phyloP scores from a whole-genome alignment of 495 filamentous ascomycete species.

The Barbatosphaeria neglecta region DNA sequence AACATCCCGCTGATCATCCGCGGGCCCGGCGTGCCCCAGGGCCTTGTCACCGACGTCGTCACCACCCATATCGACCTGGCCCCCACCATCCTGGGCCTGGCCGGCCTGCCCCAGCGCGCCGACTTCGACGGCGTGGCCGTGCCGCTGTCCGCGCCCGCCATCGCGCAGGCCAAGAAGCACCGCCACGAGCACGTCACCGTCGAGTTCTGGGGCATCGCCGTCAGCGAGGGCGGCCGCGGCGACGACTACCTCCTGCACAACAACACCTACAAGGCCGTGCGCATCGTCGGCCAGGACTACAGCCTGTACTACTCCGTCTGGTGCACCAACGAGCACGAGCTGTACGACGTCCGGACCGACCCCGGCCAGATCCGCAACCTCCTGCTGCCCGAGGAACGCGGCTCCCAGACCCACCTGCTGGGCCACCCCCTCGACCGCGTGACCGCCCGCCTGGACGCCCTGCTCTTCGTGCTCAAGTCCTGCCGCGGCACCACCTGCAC shows the following conservation, averaged over 20 bases:
- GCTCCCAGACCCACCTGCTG: constrained; percentile 20
- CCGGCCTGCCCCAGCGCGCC: constrained; percentile 30
- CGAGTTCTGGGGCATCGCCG: constrained; percentile 50
- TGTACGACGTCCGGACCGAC: constrained; percentile 50
- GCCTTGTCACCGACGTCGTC: constrained; percentile 37
- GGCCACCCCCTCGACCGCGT: constrained; percentile 34
- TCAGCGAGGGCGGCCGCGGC: constrained; percentile 34
- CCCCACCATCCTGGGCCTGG: constrained; percentile 49
- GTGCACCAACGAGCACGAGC: constrained; percentile 53
- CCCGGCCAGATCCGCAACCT: constrained; percentile 51
- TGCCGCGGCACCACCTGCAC: constrained; percentile 47
- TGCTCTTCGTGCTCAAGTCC: constrained; percentile 53
- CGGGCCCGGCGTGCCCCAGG: constrained; percentile 43
- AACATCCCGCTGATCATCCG: constrained; percentile 56
- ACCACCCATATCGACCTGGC: constrained; percentile 61
- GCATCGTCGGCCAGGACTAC: constrained; percentile 41
- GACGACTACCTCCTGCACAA: constrained; percentile 21
- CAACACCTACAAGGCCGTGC: constrained; percentile 55
- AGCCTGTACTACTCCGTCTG: constrained; percentile 55
- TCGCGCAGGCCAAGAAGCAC: constrained; percentile 14
- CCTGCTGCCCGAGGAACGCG: constrained; percentile 23
- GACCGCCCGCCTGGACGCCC: constrained; percentile 42
- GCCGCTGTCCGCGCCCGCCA: constrained; percentile 25
- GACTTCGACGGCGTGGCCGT: constrained; percentile 52
- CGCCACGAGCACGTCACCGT: constrained; percentile 55